Evolutionary conservation across 2,329 filamentous ascomycete species (phyloP).

Genomic region (Diaporthe sp.): DNA sequence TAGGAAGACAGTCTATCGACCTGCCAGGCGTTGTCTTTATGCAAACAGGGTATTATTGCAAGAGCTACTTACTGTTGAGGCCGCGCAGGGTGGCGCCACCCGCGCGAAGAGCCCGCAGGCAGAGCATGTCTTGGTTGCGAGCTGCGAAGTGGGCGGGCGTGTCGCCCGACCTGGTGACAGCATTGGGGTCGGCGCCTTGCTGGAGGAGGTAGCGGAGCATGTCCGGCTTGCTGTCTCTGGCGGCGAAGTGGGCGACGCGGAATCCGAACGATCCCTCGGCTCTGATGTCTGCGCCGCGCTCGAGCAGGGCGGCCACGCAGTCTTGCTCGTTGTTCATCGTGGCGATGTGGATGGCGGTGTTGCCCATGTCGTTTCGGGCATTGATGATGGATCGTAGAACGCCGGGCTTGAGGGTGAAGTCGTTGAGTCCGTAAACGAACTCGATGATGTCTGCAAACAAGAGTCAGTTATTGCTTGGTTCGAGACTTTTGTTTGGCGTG

Average conservation of each 20-base stretch:
- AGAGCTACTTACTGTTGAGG: constrained; percentile 1
- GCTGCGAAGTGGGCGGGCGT: not conserved
- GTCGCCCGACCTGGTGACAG: not conserved
- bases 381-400: not conserved
- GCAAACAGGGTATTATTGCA: not conserved
- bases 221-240: not conserved
- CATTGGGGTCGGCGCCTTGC: not conserved
- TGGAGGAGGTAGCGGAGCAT: not conserved
- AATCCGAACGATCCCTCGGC: not conserved
- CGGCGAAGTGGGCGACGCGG: not conserved
- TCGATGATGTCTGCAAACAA: not conserved
- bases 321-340: not conserved
- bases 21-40: not conserved
- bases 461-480: not conserved
- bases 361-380: not conserved
- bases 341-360: not conserved
- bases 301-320: not conserved
- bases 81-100: not conserved
- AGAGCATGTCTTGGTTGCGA: not conserved
- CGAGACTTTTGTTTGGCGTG: not conserved
- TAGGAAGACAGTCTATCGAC: not conserved
- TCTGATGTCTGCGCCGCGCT: not conserved
- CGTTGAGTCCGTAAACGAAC: not conserved
- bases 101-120: not conserved
- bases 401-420: not conserved